A percentile compares a stretch with the other conserved stretches of the same genome.
These are phyloP conservation scores for Chalaropsis ovoidea DNA, from an alignment of 2,329 filamentous ascomycete species.

Conservation along the genomic window DNA sequence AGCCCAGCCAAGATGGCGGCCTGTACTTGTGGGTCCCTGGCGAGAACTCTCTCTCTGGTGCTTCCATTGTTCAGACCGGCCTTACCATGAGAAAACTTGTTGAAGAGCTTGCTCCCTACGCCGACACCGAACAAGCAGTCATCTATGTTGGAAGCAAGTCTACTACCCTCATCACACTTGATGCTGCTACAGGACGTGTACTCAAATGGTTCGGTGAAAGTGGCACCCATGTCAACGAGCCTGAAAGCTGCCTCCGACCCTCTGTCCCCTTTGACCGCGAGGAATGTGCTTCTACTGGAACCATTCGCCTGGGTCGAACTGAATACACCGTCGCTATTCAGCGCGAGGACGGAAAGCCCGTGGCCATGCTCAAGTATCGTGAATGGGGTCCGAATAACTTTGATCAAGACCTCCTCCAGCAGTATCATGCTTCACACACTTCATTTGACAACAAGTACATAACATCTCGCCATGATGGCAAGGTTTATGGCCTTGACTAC, in stretches of 20 bases:
- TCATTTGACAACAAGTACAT: constrained; percentile 85
- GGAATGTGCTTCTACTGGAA: constrained; percentile 71
- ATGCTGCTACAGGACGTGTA: constrained; percentile 73
- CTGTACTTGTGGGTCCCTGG: constrained; percentile 78
- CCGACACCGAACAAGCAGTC: constrained; percentile 62
- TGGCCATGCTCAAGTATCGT: constrained; percentile 84
- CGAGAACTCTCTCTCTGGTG: constrained; percentile 22
- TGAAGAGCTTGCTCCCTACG: constrained; percentile 70
- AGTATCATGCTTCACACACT: constrained; percentile 49
- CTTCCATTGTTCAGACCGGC: constrained; percentile 53
- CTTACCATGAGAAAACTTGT: constrained; percentile 78
- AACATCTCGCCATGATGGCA: constrained; percentile 75
- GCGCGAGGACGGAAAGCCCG: constrained; percentile 58
- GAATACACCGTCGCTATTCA: constrained; percentile 87
- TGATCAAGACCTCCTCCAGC: constrained; percentile 74
- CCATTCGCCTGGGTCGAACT: constrained; percentile 70
- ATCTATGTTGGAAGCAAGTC: constrained; percentile 89
- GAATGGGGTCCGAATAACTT: constrained; percentile 93
- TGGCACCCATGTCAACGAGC: constrained; percentile 56
- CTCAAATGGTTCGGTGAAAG: constrained; percentile 73
- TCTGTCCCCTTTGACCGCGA: constrained; percentile 57
- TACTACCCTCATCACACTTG: constrained; percentile 78
- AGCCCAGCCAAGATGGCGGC: constrained; percentile 76
- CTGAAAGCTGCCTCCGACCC: constrained; percentile 64
- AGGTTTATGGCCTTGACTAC: constrained; percentile 57